A percentile compares a stretch with the other conserved stretches of the same genome.
Conservation (phyloP, 1,284 basidiomycete species). For the Fomes fomentarius region DNA sequence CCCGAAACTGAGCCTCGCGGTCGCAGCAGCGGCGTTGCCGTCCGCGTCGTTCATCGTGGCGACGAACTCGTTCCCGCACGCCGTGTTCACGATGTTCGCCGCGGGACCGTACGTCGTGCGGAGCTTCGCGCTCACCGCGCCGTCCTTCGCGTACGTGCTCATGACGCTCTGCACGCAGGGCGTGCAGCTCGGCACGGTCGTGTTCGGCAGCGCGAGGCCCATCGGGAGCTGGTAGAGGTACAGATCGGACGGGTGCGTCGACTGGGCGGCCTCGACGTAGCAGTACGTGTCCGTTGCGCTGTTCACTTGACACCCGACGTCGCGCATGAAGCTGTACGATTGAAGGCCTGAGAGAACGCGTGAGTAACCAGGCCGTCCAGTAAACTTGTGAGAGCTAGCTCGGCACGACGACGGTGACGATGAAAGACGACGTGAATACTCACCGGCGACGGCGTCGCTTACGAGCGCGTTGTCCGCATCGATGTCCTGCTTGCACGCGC, state of each 20-base stretch:
- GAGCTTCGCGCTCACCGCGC: constrained; percentile 34
- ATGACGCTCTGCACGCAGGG: constrained; percentile 60
- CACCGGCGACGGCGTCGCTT: constrained; percentile 55
- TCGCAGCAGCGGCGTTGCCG: neutral
- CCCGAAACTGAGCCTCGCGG: neutral
- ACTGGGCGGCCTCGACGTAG: constrained; percentile 62
- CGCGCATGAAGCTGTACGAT: constrained; percentile 60
- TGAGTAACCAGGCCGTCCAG: neutral
- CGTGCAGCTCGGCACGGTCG: constrained; percentile 55
- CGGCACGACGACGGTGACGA: neutral
- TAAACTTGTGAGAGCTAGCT: neutral
- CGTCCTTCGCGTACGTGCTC: constrained; percentile 42
- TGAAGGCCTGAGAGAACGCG: constrained; percentile 47
- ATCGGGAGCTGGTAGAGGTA: constrained; percentile 71
- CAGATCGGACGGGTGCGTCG: constrained; percentile 56
- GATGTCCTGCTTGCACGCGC: constrained; percentile 58
- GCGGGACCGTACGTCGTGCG: constrained; percentile 43
- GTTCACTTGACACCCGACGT: constrained; percentile 58
- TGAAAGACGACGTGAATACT: constrained; percentile 13
- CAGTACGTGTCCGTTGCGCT: constrained; percentile 64
- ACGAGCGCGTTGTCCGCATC: constrained; percentile 51
- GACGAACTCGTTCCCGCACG: constrained; percentile 42
- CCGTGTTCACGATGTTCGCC: constrained; percentile 33
- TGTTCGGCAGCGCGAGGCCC: constrained; percentile 51
- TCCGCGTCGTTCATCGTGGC: neutral